phyloP scores from a whole-genome alignment of 2,329 filamentous ascomycete genomes.

The Atkinsonella hypoxylon region DNA sequence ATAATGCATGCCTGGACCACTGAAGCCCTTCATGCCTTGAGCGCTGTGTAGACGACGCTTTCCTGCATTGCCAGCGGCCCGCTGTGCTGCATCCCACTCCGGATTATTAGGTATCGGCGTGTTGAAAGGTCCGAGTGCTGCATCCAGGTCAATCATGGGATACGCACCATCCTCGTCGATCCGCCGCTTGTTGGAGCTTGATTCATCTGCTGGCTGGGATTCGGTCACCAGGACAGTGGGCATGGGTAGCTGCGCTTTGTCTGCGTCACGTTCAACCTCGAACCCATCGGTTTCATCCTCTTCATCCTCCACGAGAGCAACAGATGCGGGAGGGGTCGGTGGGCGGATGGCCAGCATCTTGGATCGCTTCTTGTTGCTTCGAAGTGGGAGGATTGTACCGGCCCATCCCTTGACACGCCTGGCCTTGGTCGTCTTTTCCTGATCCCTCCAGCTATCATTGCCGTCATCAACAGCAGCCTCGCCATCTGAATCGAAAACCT shows the following conservation, averaged over 20 bases:
- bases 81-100: conserved; percentile 56
- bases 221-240: conserved; percentile 31
- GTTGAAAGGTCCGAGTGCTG: conserved; percentile 84
- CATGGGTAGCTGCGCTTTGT: conserved; percentile 15
- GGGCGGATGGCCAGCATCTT: conserved; percentile 28
- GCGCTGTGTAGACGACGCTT: conserved; percentile 68
- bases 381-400: conserved; percentile 53
- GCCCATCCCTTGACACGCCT: conserved; percentile 70
- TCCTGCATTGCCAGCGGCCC: conserved; percentile 36
- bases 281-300: conserved; percentile 16
- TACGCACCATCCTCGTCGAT: conserved; percentile 53
- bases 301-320: conserved; percentile 16
- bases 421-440: conserved; percentile 27
- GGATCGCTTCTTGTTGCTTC: conserved; percentile 31
- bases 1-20: conserved; percentile 59
- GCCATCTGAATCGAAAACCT: conserved; percentile 20
- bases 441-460: conserved; percentile 16
- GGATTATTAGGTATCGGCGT: conserved; percentile 55
- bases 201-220: conserved; percentile 19
- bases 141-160: conserved; percentile 87
- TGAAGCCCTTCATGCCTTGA: conserved; percentile 56
- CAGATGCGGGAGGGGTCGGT: conserved; percentile 33
- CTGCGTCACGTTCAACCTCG: conserved; percentile 12
- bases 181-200: conserved; percentile 15
- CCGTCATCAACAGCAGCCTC: conserved; percentile 10